Conservation (phyloP, 2,329 filamentous ascomycete genomes). For the Bipolaris sorokiniana region DNA sequence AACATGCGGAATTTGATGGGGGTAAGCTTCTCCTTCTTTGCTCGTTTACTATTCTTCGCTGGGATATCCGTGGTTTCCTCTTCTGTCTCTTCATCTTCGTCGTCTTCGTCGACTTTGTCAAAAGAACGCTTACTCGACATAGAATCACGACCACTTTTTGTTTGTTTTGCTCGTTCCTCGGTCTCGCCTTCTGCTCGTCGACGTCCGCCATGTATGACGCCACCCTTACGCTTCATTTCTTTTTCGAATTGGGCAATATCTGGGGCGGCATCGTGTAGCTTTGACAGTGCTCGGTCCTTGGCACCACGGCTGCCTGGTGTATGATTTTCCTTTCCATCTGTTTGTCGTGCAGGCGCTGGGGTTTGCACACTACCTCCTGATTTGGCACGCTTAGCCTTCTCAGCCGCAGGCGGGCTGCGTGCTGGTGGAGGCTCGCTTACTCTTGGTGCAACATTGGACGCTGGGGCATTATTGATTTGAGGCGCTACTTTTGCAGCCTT, state of each 20-base stretch:
- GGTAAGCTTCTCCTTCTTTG: conserved; percentile 57
- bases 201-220: conserved; percentile 63
- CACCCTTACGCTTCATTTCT: conserved; percentile 82
- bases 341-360: conserved; percentile 53
- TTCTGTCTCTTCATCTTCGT: conserved; percentile 49
- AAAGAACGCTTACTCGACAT: conserved; percentile 54
- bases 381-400: conserved; percentile 38
- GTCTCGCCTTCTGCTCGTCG: conserved; percentile 49
- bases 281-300: conserved; percentile 81
- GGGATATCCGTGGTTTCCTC: conserved; percentile 59
- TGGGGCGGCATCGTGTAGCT: conserved; percentile 75
- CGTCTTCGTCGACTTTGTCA: conserved; percentile 53
- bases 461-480: conserved; percentile 25
- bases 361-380: conserved; percentile 53
- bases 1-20: conserved; percentile 76
- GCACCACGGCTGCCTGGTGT: conserved; percentile 86
- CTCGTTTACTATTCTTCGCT: conserved; percentile 66
- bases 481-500: conserved; percentile 31
- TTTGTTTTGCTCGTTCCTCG: conserved; percentile 36
- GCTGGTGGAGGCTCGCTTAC: conserved; percentile 8
- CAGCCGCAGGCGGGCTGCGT: conserved; percentile 28
- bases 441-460: conserved; percentile 26
- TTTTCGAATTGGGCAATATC: conserved; percentile 93
- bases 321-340: conserved; percentile 76
- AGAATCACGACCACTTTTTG: conserved; percentile 46